Percentiles rank a stretch among this genome's conserved stretches.
phyloP scores from a whole-genome alignment of 2,329 filamentous ascomycete genomes.

The Emericellopsis atlantica region DNA sequence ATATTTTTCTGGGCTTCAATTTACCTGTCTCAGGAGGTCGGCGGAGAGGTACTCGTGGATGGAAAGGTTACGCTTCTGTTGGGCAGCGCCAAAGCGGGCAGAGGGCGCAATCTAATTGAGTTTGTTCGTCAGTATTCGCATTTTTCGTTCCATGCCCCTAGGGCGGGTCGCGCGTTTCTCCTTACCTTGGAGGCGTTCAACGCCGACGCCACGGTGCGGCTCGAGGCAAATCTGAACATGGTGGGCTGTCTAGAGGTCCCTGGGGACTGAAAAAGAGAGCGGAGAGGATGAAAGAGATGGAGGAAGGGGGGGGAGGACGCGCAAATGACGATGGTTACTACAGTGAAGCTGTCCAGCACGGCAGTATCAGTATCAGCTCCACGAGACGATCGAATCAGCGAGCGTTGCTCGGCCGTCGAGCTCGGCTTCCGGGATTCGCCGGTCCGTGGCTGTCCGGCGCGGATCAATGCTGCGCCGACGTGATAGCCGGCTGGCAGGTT shows the following conservation, averaged over 20 bases:
- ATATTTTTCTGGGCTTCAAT: conserved; percentile 6
- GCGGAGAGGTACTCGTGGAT: conserved; percentile 98
- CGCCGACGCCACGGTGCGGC: conserved; percentile 67
- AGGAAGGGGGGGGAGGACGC: conserved; percentile 6
- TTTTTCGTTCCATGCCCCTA: conserved; percentile 1
- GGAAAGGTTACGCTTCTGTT: conserved; percentile 81
- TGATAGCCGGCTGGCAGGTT: too few species aligned
- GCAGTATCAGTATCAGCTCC: neutral
- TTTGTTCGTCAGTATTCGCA: conserved; percentile 6
- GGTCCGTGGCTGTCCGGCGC: neutral
- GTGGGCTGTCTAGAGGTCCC: conserved; percentile 13
- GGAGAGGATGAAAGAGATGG: conserved; percentile 4
- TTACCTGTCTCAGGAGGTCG: conserved; percentile 69
- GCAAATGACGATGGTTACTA: conserved; percentile 5
- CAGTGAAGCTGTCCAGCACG: conserved; percentile 2
- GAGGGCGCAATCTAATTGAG: conserved; percentile 24
- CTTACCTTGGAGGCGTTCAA: conserved; percentile 66
- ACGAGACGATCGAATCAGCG: conserved; percentile 1
- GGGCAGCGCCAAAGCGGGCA: conserved; percentile 48
- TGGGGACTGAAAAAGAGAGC: neutral
- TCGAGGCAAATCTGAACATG: conserved; percentile 86
- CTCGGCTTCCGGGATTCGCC: conserved; percentile 4
- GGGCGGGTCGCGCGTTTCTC: conserved; percentile 5
- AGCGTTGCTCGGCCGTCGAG: neutral
- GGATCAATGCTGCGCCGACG: neutral